These are phyloP conservation scores for Calonectria leucothoes DNA, from an alignment of 2,329 filamentous ascomycete species.

Conservation along the genomic window DNA sequence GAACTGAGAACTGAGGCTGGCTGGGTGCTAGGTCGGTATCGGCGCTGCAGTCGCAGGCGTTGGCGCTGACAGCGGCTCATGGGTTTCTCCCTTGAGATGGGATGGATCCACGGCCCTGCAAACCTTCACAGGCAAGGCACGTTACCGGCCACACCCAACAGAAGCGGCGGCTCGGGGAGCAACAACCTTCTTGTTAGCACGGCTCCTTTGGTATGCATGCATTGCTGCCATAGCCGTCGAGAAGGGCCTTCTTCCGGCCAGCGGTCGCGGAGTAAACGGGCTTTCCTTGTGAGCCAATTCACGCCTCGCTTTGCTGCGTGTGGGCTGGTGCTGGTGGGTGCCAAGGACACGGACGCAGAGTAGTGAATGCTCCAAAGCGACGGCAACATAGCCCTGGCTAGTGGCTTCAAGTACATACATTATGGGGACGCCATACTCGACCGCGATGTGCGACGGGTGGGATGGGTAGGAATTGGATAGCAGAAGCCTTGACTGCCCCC, in stretches of 20 bases:
- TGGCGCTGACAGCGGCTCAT: slow-evolving; percentile 23
- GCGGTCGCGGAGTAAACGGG: neutral
- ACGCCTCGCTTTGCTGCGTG: neutral
- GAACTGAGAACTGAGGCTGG: slow-evolving; percentile 22
- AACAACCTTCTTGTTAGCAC: neutral
- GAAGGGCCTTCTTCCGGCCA: neutral
- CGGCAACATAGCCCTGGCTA: slow-evolving; percentile 27
- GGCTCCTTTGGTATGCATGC: slow-evolving; percentile 8
- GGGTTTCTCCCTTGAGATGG: slow-evolving; percentile 1
- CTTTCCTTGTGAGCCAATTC: neutral
- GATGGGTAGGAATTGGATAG: neutral
- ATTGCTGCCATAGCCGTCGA: neutral
- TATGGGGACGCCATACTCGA: neutral
- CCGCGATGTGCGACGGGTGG: neutral
- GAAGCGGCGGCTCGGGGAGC: neutral
- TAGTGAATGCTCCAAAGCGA: slow-evolving; percentile 21
- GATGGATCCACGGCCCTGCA: slow-evolving; percentile 13
- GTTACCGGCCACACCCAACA: slow-evolving; percentile 8
- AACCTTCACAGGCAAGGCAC: slow-evolving; percentile 11
- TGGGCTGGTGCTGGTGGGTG: slow-evolving; percentile 1
- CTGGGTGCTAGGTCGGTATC: slow-evolving; percentile 5
- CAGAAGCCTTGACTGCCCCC: neutral
- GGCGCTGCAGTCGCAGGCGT: slow-evolving; percentile 8
- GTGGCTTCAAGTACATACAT: slow-evolving; percentile 1
- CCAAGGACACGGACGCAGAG: slow-evolving; percentile 5